Base-by-base conservation (phyloP, 2,329 filamentous ascomycete species). In the Didymosphaeria variabile region DNA sequence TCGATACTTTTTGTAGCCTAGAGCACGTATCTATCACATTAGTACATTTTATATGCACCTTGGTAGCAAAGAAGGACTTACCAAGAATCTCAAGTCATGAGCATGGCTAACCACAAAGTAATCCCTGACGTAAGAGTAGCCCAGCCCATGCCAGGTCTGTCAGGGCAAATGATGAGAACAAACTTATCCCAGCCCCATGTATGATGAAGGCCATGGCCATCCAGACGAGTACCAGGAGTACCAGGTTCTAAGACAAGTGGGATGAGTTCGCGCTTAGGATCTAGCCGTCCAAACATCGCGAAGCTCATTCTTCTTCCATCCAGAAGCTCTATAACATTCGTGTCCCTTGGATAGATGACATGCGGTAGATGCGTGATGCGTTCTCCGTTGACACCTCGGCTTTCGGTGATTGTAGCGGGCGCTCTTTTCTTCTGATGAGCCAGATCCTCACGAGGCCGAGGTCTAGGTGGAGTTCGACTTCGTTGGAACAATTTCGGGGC, bases 61-160 rank as follows among this genome's bases (percentile, higher is more conserved):
- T 4, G n/a, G 32, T 29, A n/a, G n/a, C 19, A 3, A 3, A 17
- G 26, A 9, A 32, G 3, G 31, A 50, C 31, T 50, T n/a, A 50
- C 29, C 13, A 50, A 19, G 19, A 6, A 5, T 6, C 29, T 19
- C 9, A 36, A 26, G 19, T 50, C 31, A 19, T 15, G 29, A 21
- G 29, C 26, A 50, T 50, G 29, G 31, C 31, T 26, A 12, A 32
- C 26, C 6, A 34, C 29, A 7, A 5, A 17, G 31, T 50, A 34
- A n/a, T 9, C n/a, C 7, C 19, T n/a, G 8, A 32, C 4, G 31
- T 50, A 50, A 13, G 47, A 50, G 23, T n/a, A n/a, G n/a, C n/a
- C n/a, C n/a, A 5, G 34, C 47, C 47, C 47, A 50, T 50, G 13
- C 47, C 47, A 50, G 31, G 26, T 34, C 31, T 36, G 5, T 50